Conservation (phyloP, 2,329 filamentous ascomycete species). For the Nakataea oryzae region DNA sequence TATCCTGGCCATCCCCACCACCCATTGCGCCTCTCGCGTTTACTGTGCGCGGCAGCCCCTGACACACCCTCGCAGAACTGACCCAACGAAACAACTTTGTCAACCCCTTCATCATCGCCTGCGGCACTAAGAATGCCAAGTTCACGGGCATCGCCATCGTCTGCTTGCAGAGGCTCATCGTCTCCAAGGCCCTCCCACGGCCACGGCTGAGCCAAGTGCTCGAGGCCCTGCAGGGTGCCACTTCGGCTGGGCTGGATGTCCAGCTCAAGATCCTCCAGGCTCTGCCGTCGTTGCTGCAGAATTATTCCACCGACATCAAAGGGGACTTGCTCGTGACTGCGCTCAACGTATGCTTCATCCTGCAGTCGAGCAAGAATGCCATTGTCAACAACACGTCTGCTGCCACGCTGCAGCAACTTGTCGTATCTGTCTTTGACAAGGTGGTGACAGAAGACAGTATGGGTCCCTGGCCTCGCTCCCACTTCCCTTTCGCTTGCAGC, state of each 20-base stretch:
- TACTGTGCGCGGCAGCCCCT: background rate
- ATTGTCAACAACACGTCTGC: conserved; percentile 94
- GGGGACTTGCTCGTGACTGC: conserved; percentile 73
- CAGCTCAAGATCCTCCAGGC: conserved; percentile 95
- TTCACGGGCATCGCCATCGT: conserved; percentile 81
- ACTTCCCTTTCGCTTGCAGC: background rate
- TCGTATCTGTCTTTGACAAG: conserved; percentile 89
- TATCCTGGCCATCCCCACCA: conserved; percentile 4
- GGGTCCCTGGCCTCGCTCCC: conserved; percentile 17
- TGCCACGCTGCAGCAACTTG: conserved; percentile 89
- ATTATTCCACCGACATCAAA: conserved; percentile 73
- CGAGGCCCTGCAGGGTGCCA: conserved; percentile 77
- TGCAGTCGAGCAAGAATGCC: conserved; percentile 85
- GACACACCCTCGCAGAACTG: conserved; percentile 53
- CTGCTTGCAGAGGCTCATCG: conserved; percentile 80
- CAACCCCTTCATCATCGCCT: conserved; percentile 89
- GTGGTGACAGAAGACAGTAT: conserved; percentile 71
- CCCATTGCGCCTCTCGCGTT: background rate
- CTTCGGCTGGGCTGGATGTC: conserved; percentile 72
- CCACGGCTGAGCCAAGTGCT: conserved; percentile 77
- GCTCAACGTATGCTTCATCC: conserved; percentile 80
- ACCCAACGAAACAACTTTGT: conserved; percentile 73
- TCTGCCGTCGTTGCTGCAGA: conserved; percentile 78
- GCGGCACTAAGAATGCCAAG: conserved; percentile 79
- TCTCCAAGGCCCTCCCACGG: conserved; percentile 68